Evolutionary conservation across 805 yeast genomes (phyloP).

Genomic region (Kazachstania kunashirensis): DNA sequence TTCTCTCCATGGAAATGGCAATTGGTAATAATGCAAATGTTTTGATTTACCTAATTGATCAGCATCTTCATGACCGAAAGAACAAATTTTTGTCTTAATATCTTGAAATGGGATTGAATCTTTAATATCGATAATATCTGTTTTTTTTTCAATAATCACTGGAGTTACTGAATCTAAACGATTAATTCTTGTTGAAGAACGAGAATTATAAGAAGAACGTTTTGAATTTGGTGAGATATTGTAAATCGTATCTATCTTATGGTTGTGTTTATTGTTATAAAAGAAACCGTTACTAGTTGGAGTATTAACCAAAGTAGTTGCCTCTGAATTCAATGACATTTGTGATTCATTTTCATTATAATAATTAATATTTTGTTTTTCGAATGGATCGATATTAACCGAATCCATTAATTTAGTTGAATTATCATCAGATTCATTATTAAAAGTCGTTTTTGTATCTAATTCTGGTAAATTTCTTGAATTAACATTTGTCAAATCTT

Average conservation of each 20-base stretch:
- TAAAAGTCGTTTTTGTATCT: too few relatives aligned
- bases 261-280: background rate
- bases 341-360: slow-evolving; percentile 8
- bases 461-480: too few relatives aligned
- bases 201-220: background rate
- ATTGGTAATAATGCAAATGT: slow-evolving; percentile 69
- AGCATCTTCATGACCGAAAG: slow-evolving; percentile 42
- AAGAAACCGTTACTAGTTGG: background rate
- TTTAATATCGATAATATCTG: too few relatives aligned
- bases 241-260: too few relatives aligned
- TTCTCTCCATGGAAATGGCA: slow-evolving; percentile 91
- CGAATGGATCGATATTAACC: too few relatives aligned
- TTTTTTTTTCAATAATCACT: too few relatives aligned
- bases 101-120: slow-evolving; percentile 5
- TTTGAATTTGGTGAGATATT: too few relatives aligned
- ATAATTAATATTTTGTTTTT: too few relatives aligned
- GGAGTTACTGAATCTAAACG: too few relatives aligned
- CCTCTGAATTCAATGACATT: slow-evolving; percentile 13
- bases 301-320: slow-evolving; percentile 13
- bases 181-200: slow-evolving; percentile 3
- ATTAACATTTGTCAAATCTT: background rate
- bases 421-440: too few relatives aligned
- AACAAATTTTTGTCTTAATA: slow-evolving; percentile 21
- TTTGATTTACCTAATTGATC: slow-evolving; percentile 34
- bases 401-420: too few relatives aligned